Evolutionary conservation across 2,329 filamentous ascomycete species (phyloP), one percentile per base, ranked within the genome.

Genomic region (Neonectria sp.): DNA sequence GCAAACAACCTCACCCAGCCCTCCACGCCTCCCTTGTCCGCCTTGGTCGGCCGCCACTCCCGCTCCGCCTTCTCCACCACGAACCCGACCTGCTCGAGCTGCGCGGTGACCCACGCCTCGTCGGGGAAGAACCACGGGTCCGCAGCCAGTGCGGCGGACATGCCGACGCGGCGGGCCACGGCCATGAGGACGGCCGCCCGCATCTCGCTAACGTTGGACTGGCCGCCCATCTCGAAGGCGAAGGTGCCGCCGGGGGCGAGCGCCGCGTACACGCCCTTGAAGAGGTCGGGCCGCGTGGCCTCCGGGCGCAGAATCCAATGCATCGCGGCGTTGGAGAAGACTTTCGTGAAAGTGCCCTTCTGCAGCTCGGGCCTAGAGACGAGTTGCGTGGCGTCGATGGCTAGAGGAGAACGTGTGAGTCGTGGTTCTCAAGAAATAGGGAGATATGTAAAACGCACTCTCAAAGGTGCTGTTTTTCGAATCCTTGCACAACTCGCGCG

Each of bases 111-210:
- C 90, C 90, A 92, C 0, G 70, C 77, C 73, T 90, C 89, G 69
- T 91, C 89, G 0, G 91, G 90, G 77, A 93, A 94, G 79, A 92
- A 93, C 92, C 92, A 94, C 5, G 92, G 91, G 68, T 87, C 86
- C 0, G 81, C 83, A 15, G 83, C 84, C 24, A 82, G 68, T 0
- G 88, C 87, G 11, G 80, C 79, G n/a, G 81, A 73, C 2, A 91
- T 70, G 0, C 87, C 82, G 0, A 90, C 76, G 1, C 88, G 86
- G 2, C 86, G 83, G 17, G 83, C 78, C 1, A 92, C 81, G 2
- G 86, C 86, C 17, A 83, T 81, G 4, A 90, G 79, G 8, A 92
- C 80, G 2, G 89, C 88, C 0, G 87, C 82, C 31, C 88, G 85
- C 71, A 92, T 86, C 78, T 93, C 91, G 1, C 84, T 81, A 1